Conservation (phyloP, 768 basidiomycete species). For the Leccinum rimulosum region DNA sequence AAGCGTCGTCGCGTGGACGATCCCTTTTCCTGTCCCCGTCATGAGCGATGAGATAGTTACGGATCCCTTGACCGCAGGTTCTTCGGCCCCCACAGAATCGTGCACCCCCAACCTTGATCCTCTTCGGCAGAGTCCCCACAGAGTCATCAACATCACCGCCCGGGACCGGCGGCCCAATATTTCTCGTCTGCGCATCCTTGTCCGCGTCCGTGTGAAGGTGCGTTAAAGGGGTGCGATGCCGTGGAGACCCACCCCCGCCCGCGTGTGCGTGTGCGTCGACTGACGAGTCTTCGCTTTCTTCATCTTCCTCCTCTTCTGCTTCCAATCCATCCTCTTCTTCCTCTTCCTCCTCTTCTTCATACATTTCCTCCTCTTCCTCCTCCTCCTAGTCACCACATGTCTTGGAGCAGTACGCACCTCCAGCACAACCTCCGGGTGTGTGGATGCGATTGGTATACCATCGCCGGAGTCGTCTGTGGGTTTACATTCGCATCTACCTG, state of each 20-base stretch:
- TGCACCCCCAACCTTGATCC: slow-evolving; percentile 28
- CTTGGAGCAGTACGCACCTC: slow-evolving; percentile 21
- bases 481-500: not conserved
- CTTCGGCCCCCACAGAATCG: slow-evolving; percentile 5
- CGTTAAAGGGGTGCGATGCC: slow-evolving; percentile 1
- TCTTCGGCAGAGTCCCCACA: slow-evolving; percentile 40
- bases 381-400: slow-evolving; percentile 24
- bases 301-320: slow-evolving; percentile 32
- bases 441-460: slow-evolving; percentile 1
- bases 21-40: not conserved
- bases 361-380: slow-evolving; percentile 14
- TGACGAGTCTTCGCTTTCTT: slow-evolving; percentile 28
- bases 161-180: slow-evolving; percentile 8
- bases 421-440: slow-evolving; percentile 22
- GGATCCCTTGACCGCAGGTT: not conserved
- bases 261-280: slow-evolving; percentile 1
- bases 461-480: slow-evolving; percentile 7
- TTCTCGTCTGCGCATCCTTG: not conserved
- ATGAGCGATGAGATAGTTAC: not conserved
- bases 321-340: slow-evolving; percentile 33
- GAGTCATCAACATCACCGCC: not conserved
- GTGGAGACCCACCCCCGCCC: slow-evolving; percentile 1
- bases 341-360: slow-evolving; percentile 27
- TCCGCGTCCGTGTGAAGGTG: not conserved
- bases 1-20: not conserved